A percentile compares a stretch with the other conserved stretches of the same genome.
Evolutionary conservation across 352 stramenopile genomes (phyloP).

Genomic region (Phytophthora megakarya): DNA sequence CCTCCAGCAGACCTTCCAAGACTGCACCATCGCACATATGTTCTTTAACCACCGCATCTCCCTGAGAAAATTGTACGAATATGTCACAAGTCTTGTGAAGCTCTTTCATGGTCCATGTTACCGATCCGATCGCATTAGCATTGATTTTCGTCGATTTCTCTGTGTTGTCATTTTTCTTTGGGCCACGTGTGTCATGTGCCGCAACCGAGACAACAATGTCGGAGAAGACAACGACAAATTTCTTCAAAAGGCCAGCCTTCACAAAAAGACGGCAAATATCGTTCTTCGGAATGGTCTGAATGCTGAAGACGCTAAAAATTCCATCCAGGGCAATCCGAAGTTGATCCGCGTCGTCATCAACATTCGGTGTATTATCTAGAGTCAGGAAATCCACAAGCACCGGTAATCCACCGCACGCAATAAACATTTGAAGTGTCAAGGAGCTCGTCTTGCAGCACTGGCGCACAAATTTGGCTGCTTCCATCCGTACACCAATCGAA

Average conservation of each 20-base stretch:
- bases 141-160: constrained; percentile 7
- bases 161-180: constrained; percentile 10
- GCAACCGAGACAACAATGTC: constrained; percentile 61
- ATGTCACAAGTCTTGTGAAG: constrained; percentile 87
- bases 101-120: constrained; percentile 65
- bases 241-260: constrained; percentile 88
- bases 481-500: constrained; percentile 72
- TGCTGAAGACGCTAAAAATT: constrained; percentile 90
- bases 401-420: constrained; percentile 89
- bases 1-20: constrained; percentile 67
- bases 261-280: constrained; percentile 95
- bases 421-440: constrained; percentile 93
- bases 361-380: constrained; percentile 32
- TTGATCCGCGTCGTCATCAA: constrained; percentile 56
- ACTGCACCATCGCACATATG: constrained; percentile 89
- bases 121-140: not conserved
- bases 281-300: constrained; percentile 93
- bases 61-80: constrained; percentile 91
- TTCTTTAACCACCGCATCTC: constrained; percentile 92
- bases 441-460: constrained; percentile 89
- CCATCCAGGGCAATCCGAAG: constrained; percentile 89
- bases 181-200: constrained; percentile 23
- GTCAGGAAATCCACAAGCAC: constrained; percentile 86
- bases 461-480: constrained; percentile 88
- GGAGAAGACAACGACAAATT: constrained; percentile 89